Evolutionary conservation across 495 filamentous ascomycete genomes (phyloP).

Genomic region (Penicillium pulvis): DNA sequence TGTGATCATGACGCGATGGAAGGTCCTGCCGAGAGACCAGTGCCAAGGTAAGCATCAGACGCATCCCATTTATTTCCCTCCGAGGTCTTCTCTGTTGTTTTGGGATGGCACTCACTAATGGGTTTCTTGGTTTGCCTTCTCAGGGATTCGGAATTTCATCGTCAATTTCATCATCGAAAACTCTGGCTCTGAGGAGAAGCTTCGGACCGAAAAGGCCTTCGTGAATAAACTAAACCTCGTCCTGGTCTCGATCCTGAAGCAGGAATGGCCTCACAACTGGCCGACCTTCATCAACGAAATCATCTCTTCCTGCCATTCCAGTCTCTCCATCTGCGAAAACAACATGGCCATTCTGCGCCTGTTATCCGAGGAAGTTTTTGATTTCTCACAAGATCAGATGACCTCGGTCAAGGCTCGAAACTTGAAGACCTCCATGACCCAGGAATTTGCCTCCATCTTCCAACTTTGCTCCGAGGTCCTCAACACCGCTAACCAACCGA

Average conservation of each 20-base stretch:
- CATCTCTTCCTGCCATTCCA: conserved; percentile 90
- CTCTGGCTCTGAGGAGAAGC: conserved; percentile 82
- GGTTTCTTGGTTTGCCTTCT: neutral
- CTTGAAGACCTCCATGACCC: conserved; percentile 96
- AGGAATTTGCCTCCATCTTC: conserved; percentile 97
- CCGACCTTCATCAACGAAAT: conserved; percentile 99
- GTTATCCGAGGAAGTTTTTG: conserved; percentile 97
- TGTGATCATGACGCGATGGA: conserved; percentile 99
- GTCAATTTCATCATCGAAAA: conserved; percentile 95
- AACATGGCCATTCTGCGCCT: conserved; percentile 98
- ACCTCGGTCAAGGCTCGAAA: conserved; percentile 94
- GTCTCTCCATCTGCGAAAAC: conserved; percentile 97
- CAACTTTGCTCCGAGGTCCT: conserved; percentile 94
- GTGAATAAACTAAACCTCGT: conserved; percentile 98
- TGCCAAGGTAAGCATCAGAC: conserved; percentile 69
- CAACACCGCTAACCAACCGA: conserved; percentile 82
- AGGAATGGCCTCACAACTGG: conserved; percentile 99
- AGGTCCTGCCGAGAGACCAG: conserved; percentile 91
- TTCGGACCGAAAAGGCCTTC: conserved; percentile 78
- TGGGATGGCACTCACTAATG: neutral
- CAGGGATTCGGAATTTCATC: conserved; percentile 97
- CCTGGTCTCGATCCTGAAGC: conserved; percentile 95
- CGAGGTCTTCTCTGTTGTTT: neutral
- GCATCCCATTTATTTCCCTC: neutral
- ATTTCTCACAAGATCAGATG: conserved; percentile 98